Evolutionary conservation across 371 early-diverging fungal species (phyloP), one percentile per base, ranked within the genome.

Genomic region (Saksenaea vasiformis): DNA sequence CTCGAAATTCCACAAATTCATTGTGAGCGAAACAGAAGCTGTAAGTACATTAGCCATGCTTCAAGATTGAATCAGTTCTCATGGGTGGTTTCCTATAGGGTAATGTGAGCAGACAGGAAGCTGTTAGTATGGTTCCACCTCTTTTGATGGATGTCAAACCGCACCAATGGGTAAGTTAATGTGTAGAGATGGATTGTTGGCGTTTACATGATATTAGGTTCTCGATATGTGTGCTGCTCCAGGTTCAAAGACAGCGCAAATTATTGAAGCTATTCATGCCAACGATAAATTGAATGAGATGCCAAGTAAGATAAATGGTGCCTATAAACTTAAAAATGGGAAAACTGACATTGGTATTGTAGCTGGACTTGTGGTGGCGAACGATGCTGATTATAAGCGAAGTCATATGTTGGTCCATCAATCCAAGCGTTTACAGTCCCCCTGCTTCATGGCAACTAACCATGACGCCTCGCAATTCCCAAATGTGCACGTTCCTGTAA

Each of bases 71-170:
- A n/a, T 1, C 28, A 15, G 9, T 15, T 34, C 4, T 17, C 34
- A 51, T 51, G 27, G 44, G 22, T 26, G 11, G 44, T 35, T 36
- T 35, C 15, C n/a, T n/a, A 55, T 72, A 87, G 84, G 99, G 99
- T 63, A 94, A 96, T 72, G 91, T 99, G 60, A 94, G 93, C 71
- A 85, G 99, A 51, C 99, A 99, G 80, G 99, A 99, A 70, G 92
- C 93, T 11, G 99, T 99, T 51, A 94, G 94, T 78, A 99, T 99
- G 99, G 92, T 99, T 58, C 99, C 99, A 22, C 94, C 95, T 24
- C 77, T 95, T 64, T 76, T 99, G 17, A 84, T 99, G 74, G 95
- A 97, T 66, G 91, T 99, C n/a, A 76, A 95, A 70, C 90, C 95
- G 15, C 83, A 93, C 62, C 96, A 98, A 71, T 82, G 76, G 66